These are phyloP conservation scores for Kwoniella dendrophila DNA, from an alignment of 768 basidiomycete genomes.

Conservation along the genomic window DNA sequence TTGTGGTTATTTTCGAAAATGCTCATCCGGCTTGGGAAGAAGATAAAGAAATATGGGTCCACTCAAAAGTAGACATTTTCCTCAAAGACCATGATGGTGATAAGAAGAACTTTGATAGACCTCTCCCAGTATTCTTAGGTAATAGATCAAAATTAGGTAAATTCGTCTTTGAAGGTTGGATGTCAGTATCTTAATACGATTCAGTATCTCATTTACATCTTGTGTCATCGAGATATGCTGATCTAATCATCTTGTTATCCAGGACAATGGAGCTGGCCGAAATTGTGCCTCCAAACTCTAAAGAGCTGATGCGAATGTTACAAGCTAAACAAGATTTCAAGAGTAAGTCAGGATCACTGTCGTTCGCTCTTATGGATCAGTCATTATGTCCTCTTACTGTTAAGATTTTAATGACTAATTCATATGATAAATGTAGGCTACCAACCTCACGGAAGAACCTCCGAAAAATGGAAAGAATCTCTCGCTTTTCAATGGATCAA, in stretches of 20 bases:
- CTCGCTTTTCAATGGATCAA: slow-evolving; percentile 33
- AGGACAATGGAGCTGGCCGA: slow-evolving; percentile 28
- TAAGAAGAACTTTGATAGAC: slow-evolving; percentile 36
- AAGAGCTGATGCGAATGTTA: slow-evolving; percentile 28
- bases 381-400: neutral
- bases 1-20: slow-evolving; percentile 29
- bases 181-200: slow-evolving; percentile 24
- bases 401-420: neutral
- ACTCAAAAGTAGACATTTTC: slow-evolving; percentile 28
- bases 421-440: slow-evolving; percentile 14
- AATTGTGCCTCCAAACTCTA: slow-evolving; percentile 26
- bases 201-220: neutral
- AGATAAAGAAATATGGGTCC: slow-evolving; percentile 30
- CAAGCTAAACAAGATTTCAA: slow-evolving; percentile 28
- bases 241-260: no score
- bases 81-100: slow-evolving; percentile 30
- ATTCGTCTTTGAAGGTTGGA: slow-evolving; percentile 27
- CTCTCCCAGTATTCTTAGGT: slow-evolving; percentile 34
- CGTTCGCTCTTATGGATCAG: no score
- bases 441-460: slow-evolving; percentile 17
- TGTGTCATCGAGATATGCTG: neutral
- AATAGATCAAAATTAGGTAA: neutral
- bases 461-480: slow-evolving; percentile 23
- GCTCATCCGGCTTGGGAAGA: slow-evolving; percentile 38
- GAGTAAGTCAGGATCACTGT: slow-evolving; percentile 29